phyloP scores from a whole-genome alignment of 768 basidiomycete species.

The Suillus lakei region DNA sequence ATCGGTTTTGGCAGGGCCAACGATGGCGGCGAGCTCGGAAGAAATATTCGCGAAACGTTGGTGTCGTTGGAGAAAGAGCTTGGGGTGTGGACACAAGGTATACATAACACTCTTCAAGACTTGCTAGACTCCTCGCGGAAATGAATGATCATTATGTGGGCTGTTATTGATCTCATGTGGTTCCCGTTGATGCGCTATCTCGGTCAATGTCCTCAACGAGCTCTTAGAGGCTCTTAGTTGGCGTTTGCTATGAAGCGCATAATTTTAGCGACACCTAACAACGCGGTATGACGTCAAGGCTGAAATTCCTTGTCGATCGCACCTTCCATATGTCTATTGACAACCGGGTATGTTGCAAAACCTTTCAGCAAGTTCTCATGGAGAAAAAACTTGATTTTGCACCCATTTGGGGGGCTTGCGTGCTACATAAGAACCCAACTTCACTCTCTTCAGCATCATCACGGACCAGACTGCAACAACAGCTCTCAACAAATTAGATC shows the following conservation, averaged over 20 bases:
- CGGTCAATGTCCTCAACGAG: background rate
- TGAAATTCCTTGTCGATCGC: background rate
- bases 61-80: slow-evolving; percentile 75
- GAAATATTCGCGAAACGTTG: slow-evolving; percentile 59
- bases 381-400: too few species aligned
- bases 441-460: background rate
- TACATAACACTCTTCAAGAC: slow-evolving; percentile 61
- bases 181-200: background rate
- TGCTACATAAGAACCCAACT: background rate
- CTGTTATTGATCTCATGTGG: background rate
- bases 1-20: slow-evolving; percentile 74
- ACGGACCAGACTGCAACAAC: background rate
- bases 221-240: background rate
- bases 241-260: background rate
- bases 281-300: background rate
- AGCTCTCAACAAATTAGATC: background rate
- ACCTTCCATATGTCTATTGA: background rate
- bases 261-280: background rate
- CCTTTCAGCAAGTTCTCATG: too few species aligned
- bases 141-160: background rate
- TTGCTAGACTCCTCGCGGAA: background rate
- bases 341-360: too few species aligned
- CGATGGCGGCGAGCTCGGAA: slow-evolving; percentile 75
- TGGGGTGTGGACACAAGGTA: slow-evolving; percentile 66
- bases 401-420: background rate